phyloP scores from a whole-genome alignment of 2,329 filamentous ascomycete genomes.

The Hansfordia pulvinata region DNA sequence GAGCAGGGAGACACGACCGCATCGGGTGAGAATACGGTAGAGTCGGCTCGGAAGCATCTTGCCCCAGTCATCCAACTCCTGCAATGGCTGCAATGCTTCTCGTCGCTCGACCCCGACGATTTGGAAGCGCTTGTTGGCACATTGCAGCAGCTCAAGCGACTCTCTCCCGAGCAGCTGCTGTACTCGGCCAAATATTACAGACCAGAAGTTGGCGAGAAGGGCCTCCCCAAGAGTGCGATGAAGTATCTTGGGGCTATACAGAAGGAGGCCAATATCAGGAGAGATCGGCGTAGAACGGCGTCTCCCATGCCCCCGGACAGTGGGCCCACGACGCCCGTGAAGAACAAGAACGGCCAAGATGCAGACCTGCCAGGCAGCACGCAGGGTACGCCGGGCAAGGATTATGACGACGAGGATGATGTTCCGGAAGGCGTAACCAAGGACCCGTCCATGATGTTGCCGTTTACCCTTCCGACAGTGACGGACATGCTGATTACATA shows the following conservation, averaged over 20 bases:
- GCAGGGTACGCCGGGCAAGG: slow-evolving; percentile 24
- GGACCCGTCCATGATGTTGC: slow-evolving; percentile 83
- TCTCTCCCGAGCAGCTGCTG: slow-evolving; percentile 79
- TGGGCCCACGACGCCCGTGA: slow-evolving; percentile 20
- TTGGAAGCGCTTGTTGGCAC: slow-evolving; percentile 80
- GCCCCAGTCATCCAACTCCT: slow-evolving; percentile 85
- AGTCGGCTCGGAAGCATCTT: slow-evolving; percentile 71
- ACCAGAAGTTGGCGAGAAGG: slow-evolving; percentile 89
- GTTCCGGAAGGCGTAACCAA: slow-evolving; percentile 64
- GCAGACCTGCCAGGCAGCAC: slow-evolving; percentile 26
- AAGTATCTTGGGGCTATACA: slow-evolving; percentile 76
- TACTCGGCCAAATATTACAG: slow-evolving; percentile 89
- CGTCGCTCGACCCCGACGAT: slow-evolving; percentile 74
- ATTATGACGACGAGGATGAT: slow-evolving; percentile 51
- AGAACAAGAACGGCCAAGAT: slow-evolving; percentile 26
- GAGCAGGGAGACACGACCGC: slow-evolving; percentile 80
- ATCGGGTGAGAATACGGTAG: slow-evolving; percentile 75
- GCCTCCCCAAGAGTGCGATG: slow-evolving; percentile 73
- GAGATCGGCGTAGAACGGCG: slow-evolving; percentile 35
- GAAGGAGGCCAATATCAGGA: slow-evolving; percentile 52
- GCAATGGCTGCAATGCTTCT: slow-evolving; percentile 97
- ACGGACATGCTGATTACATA: slow-evolving; percentile 97
- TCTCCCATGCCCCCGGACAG: slow-evolving; percentile 23
- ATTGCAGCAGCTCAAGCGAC: slow-evolving; percentile 71
- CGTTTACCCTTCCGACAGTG: slow-evolving; percentile 87